Percentiles rank a stretch among this genome's conserved stretches.
These are phyloP conservation scores for Tilletiopsis washingtonensis DNA, from an alignment of 1,284 basidiomycete species.

Conservation along the genomic window DNA sequence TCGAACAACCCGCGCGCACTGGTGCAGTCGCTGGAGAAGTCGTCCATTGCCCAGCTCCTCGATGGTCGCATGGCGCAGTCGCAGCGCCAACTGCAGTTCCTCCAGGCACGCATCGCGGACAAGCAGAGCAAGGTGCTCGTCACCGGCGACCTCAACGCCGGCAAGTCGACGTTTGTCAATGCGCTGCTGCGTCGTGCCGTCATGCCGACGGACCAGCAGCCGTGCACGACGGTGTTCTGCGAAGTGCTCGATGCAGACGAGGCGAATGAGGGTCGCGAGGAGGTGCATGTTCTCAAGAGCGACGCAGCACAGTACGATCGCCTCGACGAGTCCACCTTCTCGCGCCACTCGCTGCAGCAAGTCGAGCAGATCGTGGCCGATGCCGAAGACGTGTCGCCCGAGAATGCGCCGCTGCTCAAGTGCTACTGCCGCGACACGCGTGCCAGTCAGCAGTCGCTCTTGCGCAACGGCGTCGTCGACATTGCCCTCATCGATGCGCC, in stretches of 20 bases:
- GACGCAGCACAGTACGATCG: slow-evolving; percentile 64
- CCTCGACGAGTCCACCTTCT: slow-evolving; percentile 68
- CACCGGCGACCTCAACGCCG: slow-evolving; percentile 97
- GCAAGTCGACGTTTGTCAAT: slow-evolving; percentile 97
- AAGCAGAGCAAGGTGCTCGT: slow-evolving; percentile 92
- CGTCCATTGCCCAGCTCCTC: slow-evolving; percentile 82
- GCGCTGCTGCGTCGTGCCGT: slow-evolving; percentile 67
- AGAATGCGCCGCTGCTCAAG: slow-evolving; percentile 47
- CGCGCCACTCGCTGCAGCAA: slow-evolving; percentile 60
- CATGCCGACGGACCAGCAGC: slow-evolving; percentile 97
- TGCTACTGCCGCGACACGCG: slow-evolving; percentile 44
- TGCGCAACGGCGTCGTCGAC: slow-evolving; percentile 88
- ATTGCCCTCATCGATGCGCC: slow-evolving; percentile 98
- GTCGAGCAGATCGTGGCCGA: slow-evolving; percentile 68
- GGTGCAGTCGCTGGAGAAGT: slow-evolving; percentile 82
- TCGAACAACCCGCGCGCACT: slow-evolving; percentile 61
- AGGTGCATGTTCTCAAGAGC: slow-evolving; percentile 58
- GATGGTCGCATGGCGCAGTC: slow-evolving; percentile 76
- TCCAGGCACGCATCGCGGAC: slow-evolving; percentile 79
- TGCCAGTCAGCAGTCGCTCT: slow-evolving; percentile 29
- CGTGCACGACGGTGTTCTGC: slow-evolving; percentile 93
- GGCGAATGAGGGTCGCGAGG: slow-evolving; percentile 65
- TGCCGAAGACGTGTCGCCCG: slow-evolving; percentile 62
- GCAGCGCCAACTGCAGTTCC: slow-evolving; percentile 71
- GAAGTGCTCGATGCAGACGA: slow-evolving; percentile 90